A percentile compares a stretch with the other conserved stretches of the same genome.
phyloP scores from a whole-genome alignment of 257 asterid species.

The Solanum sejunctum region DNA sequence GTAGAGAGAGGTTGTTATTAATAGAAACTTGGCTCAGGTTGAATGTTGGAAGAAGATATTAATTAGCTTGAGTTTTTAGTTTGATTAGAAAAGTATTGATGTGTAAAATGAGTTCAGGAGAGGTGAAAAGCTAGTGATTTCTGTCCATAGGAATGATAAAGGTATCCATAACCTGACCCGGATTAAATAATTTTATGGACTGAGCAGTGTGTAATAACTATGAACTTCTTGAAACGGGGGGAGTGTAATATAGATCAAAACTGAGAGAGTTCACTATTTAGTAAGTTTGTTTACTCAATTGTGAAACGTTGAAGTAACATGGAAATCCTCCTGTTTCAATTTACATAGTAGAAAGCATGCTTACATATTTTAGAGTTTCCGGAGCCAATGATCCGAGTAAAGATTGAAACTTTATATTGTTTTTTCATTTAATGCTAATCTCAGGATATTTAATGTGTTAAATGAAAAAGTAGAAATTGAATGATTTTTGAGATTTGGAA shows the following conservation, averaged over 20 bases:
- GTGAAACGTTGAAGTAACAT: not conserved
- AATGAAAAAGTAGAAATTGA: not conserved
- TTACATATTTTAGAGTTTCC: not conserved
- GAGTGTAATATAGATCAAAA: not conserved
- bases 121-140: not conserved
- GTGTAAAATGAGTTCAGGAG: not conserved
- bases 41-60: not conserved
- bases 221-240: not conserved
- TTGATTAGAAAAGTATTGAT: not conserved
- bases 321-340: not conserved
- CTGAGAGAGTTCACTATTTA: not conserved
- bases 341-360: not conserved
- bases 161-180: not conserved
- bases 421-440: not conserved
- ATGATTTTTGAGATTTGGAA: not conserved
- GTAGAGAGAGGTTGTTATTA: not conserved
- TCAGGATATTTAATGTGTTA: not conserved
- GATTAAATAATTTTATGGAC: not conserved
- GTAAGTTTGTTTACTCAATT: not conserved
- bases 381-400: not conserved
- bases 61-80: not conserved
- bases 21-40: not conserved
- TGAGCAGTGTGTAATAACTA: not conserved
- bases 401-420: not conserved
- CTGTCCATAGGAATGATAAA: not conserved